Evolutionary conservation across 1,284 basidiomycete species (phyloP).

Genomic region (Ustilago hordei): DNA sequence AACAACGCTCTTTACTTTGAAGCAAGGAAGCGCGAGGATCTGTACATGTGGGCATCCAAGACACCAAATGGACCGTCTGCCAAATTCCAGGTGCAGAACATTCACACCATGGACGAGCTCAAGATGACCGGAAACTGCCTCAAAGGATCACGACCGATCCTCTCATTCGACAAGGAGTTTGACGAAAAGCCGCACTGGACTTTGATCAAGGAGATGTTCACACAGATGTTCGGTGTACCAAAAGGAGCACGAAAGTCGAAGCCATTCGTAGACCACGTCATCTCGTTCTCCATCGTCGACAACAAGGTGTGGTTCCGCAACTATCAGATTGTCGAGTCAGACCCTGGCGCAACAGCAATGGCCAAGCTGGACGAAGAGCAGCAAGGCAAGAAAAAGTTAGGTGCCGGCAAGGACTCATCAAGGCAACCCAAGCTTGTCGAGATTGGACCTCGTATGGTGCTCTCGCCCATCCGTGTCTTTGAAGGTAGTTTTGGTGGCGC

Average conservation of each 20-base stretch:
- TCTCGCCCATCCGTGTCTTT: conserved; percentile 97
- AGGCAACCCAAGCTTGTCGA: conserved; percentile 65
- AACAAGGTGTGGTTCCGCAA: conserved; percentile 99
- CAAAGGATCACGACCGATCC: conserved; percentile 90
- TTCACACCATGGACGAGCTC: conserved; percentile 99
- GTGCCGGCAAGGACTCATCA: conserved; percentile 24
- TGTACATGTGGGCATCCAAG: conserved; percentile 96
- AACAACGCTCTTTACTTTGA: conserved; percentile 99
- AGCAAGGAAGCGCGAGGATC: conserved; percentile 86
- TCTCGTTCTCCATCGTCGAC: conserved; percentile 95
- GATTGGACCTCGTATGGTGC: conserved; percentile 95
- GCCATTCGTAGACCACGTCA: conserved; percentile 97
- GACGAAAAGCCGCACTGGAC: conserved; percentile 88
- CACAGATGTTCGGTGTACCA: conserved; percentile 95
- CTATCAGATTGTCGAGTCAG: conserved; percentile 81
- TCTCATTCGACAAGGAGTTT: conserved; percentile 93
- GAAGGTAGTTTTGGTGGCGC: conserved; percentile 86
- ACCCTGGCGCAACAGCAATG: conserved; percentile 71
- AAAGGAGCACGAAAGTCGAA: conserved; percentile 88
- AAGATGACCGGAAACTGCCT: conserved; percentile 99
- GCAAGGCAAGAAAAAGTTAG: conserved; percentile 47
- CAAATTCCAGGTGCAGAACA: conserved; percentile 97
- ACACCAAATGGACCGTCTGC: conserved; percentile 97
- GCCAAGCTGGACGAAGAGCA: conserved; percentile 73
- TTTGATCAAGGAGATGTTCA: conserved; percentile 93